Conservation (phyloP, 2,329 filamentous ascomycete genomes). For the Bipolaris victoriae region DNA sequence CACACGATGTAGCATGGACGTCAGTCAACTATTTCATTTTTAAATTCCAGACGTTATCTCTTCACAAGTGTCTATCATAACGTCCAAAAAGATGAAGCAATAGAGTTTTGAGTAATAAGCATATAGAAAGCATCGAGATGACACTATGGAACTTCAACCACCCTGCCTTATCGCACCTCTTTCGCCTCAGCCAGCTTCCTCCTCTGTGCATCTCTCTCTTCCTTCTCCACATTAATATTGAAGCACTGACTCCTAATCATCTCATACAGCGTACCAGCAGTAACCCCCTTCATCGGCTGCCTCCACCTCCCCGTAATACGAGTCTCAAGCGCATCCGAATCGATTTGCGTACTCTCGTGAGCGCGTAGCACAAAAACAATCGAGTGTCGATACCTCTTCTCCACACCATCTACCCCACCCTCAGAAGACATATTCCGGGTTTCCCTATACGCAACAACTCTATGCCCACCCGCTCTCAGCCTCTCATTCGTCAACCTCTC, state of each 20-base stretch:
- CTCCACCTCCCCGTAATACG: constrained; percentile 38
- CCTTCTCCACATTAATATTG: constrained; percentile 45
- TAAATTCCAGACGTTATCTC: too few relatives aligned
- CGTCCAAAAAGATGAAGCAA: too few relatives aligned
- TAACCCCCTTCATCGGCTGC: constrained; percentile 31
- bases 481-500: constrained; percentile 36
- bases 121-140: not conserved
- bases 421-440: not conserved
- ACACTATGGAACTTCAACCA: not conserved
- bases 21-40: not conserved
- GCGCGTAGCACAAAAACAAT: constrained; percentile 49
- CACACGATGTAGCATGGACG: too few relatives aligned
- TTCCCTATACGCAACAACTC: constrained; percentile 44
- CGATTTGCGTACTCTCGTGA: constrained; percentile 35
- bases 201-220: constrained; percentile 44
- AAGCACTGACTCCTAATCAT: constrained; percentile 41
- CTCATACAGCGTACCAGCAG: constrained; percentile 41
- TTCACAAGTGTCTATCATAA: too few relatives aligned
- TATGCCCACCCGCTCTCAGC: constrained; percentile 43
- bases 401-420: not conserved
- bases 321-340: constrained; percentile 37
- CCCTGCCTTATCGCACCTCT: not conserved
- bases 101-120: too few relatives aligned
- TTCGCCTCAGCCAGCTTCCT: not conserved
- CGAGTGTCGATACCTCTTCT: constrained; percentile 38